These are phyloP conservation scores for Taiozyma sp. DNA, from an alignment of 1,139 yeast species.

Conservation along the genomic window DNA sequence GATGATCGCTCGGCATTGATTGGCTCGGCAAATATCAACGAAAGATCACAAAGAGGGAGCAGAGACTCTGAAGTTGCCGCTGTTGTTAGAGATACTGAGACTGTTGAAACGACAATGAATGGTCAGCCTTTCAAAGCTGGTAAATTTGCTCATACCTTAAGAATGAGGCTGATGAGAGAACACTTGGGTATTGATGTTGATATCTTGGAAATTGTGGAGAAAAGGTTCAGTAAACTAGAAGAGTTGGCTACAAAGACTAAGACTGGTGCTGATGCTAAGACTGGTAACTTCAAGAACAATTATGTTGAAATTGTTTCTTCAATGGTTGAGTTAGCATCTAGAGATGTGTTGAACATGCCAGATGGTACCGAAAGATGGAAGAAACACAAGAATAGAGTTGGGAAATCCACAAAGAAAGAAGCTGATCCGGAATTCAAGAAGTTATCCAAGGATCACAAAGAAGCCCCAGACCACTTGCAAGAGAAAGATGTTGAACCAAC, in stretches of 20 bases:
- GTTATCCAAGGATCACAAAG: constrained; percentile 27
- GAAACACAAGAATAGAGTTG: constrained; percentile 1
- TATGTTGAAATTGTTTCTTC: constrained; percentile 47
- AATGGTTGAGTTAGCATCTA: constrained; percentile 68
- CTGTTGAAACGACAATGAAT: constrained; percentile 71
- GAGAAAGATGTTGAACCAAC: constrained; percentile 16
- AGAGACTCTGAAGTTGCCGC: constrained; percentile 96
- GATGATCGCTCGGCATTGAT: constrained; percentile 92
- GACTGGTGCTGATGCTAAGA: constrained; percentile 17
- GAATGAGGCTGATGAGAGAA: constrained; percentile 93
- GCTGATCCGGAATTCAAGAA: constrained; percentile 11
- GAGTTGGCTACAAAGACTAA: constrained; percentile 41
- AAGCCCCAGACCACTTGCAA: constrained; percentile 22
- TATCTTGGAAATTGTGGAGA: constrained; percentile 76
- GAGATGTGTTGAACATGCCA: constrained; percentile 52
- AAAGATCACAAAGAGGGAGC: constrained; percentile 88
- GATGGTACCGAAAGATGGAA: constrained; percentile 48
- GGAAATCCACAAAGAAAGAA: neutral
- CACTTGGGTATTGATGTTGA: constrained; percentile 95
- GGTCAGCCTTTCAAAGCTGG: constrained; percentile 81
- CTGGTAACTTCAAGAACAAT: constrained; percentile 28
- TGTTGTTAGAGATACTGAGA: constrained; percentile 76
- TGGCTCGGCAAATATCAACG: constrained; percentile 96
- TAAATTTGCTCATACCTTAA: constrained; percentile 81
- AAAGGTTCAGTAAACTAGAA: constrained; percentile 62